A percentile compares a stretch with the other conserved stretches of the same genome.
Conservation (phyloP, 495 filamentous ascomycete genomes). For the Trichoderma asperelloides region DNA sequence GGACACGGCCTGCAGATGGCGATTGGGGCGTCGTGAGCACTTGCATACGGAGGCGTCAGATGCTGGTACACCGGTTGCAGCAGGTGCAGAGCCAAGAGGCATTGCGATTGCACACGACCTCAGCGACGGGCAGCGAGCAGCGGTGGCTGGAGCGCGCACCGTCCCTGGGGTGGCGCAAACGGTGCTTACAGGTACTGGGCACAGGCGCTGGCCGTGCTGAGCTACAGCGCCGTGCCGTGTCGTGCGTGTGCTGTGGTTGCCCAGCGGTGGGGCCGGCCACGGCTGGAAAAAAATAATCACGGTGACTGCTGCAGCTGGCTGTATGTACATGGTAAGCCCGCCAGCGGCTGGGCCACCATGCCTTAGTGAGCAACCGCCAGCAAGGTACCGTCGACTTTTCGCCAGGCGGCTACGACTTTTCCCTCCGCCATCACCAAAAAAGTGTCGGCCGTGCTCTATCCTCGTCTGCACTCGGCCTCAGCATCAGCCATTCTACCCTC, state of each 20-base stretch:
- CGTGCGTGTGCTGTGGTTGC: too few relatives aligned
- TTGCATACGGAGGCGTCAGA: background rate
- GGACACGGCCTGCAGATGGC: background rate
- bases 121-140: too few relatives aligned
- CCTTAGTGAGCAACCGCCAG: background rate
- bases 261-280: too few relatives aligned
- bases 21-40: background rate
- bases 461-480: background rate
- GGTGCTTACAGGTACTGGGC: too few relatives aligned
- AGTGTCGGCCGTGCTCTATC: background rate
- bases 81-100: background rate
- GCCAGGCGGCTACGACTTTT: background rate
- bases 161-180: too few relatives aligned
- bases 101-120: background rate
- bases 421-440: constrained; percentile 2
- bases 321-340: too few relatives aligned
- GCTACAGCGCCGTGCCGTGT: too few relatives aligned
- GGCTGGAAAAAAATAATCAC: too few relatives aligned
- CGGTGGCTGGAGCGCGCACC: too few relatives aligned
- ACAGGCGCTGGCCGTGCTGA: too few relatives aligned
- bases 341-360: too few relatives aligned
- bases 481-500: background rate
- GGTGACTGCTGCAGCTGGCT: too few relatives aligned
- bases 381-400: constrained; percentile 5
- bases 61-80: background rate